Conservation (phyloP, 2,329 filamentous ascomycete species). For the Chaetomiaceae sp. region DNA sequence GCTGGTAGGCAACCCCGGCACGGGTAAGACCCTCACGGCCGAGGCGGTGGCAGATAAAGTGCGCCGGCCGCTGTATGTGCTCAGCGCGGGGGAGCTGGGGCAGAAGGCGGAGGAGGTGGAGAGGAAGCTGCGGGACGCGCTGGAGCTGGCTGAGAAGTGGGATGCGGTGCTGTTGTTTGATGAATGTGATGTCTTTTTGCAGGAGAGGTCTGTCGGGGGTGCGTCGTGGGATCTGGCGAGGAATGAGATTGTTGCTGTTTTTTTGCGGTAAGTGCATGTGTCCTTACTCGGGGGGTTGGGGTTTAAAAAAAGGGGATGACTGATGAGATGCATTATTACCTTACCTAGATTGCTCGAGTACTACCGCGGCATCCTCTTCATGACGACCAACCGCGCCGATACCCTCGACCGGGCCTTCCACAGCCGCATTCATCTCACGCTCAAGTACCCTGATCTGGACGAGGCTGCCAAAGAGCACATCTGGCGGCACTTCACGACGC, state of each 20-base stretch:
- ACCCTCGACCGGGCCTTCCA: slow-evolving; percentile 34
- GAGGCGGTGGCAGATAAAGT: slow-evolving; percentile 19
- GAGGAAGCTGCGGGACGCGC: background rate
- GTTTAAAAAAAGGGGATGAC: no score
- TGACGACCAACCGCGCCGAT: slow-evolving; percentile 33
- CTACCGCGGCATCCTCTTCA: slow-evolving; percentile 33
- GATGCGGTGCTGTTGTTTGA: slow-evolving; percentile 35
- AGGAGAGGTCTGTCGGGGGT: background rate
- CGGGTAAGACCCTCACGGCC: slow-evolving; percentile 22
- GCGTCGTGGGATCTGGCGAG: background rate
- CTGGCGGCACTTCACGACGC: background rate
- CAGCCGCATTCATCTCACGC: slow-evolving; percentile 29
- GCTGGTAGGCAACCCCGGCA: slow-evolving; percentile 13
- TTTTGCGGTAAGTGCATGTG: slow-evolving; percentile 25
- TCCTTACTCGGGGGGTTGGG: no score
- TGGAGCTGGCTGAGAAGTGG: slow-evolving; percentile 18
- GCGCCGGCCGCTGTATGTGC: slow-evolving; percentile 14
- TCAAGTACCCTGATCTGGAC: slow-evolving; percentile 12
- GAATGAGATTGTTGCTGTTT: slow-evolving; percentile 24
- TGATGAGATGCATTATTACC: no score
- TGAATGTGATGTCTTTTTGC: slow-evolving; percentile 31
- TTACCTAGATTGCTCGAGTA: slow-evolving; percentile 30
- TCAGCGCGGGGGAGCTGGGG: slow-evolving; percentile 16
- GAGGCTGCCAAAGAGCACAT: background rate
- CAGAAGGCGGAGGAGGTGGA: background rate